Evolutionary conservation across 768 basidiomycete species (phyloP).

Genomic region (Lyophyllum semitale): DNA sequence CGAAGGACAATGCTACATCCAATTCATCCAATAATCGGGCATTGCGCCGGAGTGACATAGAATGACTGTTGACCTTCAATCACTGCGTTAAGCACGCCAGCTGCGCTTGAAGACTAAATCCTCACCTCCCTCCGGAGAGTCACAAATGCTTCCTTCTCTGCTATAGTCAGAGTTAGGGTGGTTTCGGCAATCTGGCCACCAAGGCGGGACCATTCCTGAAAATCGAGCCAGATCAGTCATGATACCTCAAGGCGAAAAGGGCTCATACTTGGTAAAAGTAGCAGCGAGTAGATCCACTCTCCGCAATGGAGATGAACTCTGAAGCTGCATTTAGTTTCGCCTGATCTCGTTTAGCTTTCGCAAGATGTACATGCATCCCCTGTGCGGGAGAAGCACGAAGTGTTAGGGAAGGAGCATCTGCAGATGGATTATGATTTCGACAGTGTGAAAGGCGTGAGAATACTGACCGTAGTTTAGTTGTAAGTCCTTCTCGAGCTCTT

Average conservation of each 20-base stretch:
- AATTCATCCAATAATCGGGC: conserved; percentile 83
- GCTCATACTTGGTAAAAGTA: conserved; percentile 64
- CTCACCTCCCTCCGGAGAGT: conserved; percentile 65
- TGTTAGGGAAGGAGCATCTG: conserved; percentile 74
- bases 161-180: conserved; percentile 47
- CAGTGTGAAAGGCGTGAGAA: background rate
- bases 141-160: conserved; percentile 78
- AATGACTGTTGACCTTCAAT: conserved; percentile 61
- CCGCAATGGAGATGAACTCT: conserved; percentile 59
- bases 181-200: conserved; percentile 69
- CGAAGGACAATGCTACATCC: conserved; percentile 82
- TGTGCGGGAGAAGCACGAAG: conserved; percentile 67
- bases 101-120: conserved; percentile 5
- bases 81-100: background rate
- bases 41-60: conserved; percentile 65
- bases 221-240: background rate
- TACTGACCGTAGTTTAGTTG: conserved; percentile 55
- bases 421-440: background rate
- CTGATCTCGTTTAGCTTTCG: conserved; percentile 64
- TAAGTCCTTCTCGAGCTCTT: conserved; percentile 54
- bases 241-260: background rate
- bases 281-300: conserved; percentile 64
- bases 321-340: conserved; percentile 44
- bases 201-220: conserved; percentile 73
- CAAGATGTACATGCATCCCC: conserved; percentile 77